These are phyloP conservation scores for Scutellaria galericulata DNA, from an alignment of 257 asterid genomes.

Conservation along the genomic window DNA sequence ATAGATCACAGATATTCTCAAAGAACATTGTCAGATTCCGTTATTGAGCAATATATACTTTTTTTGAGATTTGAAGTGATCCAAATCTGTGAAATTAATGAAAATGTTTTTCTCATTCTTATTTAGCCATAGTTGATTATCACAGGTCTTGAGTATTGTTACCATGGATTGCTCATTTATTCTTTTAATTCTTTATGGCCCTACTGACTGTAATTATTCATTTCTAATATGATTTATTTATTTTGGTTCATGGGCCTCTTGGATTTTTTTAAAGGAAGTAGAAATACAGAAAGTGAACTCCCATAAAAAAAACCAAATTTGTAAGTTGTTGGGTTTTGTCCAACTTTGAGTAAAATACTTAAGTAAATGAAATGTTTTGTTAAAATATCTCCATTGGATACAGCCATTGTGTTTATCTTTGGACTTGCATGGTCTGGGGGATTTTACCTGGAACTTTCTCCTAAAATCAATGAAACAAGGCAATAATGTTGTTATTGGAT, in stretches of 20 bases:
- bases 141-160: not conserved
- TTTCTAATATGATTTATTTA: not conserved
- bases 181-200: conserved; percentile 15
- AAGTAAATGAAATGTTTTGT: conserved; percentile 10
- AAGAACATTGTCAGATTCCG: conserved; percentile 2
- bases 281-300: not conserved
- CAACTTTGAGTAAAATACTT: conserved; percentile 1
- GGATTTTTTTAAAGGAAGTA: not conserved
- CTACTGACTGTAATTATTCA: not conserved
- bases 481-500: not conserved
- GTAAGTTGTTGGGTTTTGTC: conserved; percentile 5
- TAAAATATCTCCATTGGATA: conserved; percentile 19
- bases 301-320: not conserved
- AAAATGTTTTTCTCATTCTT: not conserved
- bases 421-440: conserved; percentile 18
- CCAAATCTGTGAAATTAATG: conserved; percentile 25
- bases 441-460: not conserved
- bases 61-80: conserved; percentile 5
- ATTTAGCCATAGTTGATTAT: conserved; percentile 26
- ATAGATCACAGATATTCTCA: conserved; percentile 19
- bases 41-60: not conserved
- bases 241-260: not conserved
- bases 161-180: conserved; percentile 1
- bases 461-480: conserved; percentile 9
- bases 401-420: conserved; percentile 3